phyloP scores from a whole-genome alignment of 2,329 filamentous ascomycete genomes.

The Fusarium sulawesiense region DNA sequence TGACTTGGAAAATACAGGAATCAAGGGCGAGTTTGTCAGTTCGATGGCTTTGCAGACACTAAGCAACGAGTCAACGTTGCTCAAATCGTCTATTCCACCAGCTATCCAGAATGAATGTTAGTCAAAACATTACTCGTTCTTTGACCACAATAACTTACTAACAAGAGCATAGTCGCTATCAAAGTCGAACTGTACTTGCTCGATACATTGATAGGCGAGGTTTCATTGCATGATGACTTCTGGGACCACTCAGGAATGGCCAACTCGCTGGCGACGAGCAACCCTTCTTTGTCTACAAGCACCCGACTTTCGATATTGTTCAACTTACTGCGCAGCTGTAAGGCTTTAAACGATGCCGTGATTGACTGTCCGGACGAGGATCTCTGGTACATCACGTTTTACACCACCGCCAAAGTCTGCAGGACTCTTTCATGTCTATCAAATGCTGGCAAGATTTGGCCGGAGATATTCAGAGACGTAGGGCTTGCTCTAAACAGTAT shows the following conservation, averaged over 20 bases:
- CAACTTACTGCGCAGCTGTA: constrained; percentile 2
- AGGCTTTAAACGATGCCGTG: constrained; percentile 1
- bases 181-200: constrained; percentile 10
- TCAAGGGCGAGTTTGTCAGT: constrained; percentile 16
- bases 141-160: not conserved
- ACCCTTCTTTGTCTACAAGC: not conserved
- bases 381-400: constrained; percentile 16
- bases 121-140: accelerated
- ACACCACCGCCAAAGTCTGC: constrained; percentile 18
- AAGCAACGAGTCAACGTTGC: not conserved
- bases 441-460: constrained; percentile 14
- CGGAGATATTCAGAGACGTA: not conserved
- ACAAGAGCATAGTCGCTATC: not conserved
- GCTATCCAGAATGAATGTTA: not conserved
- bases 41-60: constrained; percentile 16
- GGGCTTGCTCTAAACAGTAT: not conserved
- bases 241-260: not conserved
- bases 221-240: constrained; percentile 16
- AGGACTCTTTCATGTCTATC: constrained; percentile 14
- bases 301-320: not conserved
- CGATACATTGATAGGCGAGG: constrained; percentile 13
- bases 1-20: constrained; percentile 3
- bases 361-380: not conserved
- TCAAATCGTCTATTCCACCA: constrained; percentile 1
- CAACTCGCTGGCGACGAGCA: not conserved